These are phyloP conservation scores for Allium fistulosum DNA, from an alignment of 106 monocot genomes.

Conservation along the genomic window DNA sequence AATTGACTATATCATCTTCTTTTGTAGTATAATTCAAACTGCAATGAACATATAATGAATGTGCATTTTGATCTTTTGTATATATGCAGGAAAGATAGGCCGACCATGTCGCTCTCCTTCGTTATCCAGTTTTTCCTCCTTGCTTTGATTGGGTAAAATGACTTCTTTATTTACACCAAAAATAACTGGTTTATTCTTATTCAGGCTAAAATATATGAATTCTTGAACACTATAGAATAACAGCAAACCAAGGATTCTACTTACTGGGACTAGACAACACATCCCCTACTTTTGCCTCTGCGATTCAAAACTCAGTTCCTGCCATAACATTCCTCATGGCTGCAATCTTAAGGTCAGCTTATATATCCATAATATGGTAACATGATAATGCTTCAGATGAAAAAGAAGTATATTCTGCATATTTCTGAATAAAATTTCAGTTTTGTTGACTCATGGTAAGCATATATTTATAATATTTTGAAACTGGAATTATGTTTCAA, in stretches of 20 bases:
- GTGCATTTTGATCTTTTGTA: neutral
- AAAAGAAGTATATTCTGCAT: no score
- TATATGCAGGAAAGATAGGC: conserved; percentile 64
- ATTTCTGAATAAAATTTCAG: neutral
- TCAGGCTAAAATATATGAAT: no score
- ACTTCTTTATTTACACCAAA: neutral
- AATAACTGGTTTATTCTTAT: no score
- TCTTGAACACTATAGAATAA: conserved; percentile 27
- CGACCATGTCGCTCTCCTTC: conserved; percentile 41
- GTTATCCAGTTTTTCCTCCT: conserved; percentile 71
- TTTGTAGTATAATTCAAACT: neutral
- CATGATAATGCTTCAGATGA: neutral
- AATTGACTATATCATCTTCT: neutral
- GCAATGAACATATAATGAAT: neutral
- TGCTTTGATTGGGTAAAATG: conserved; percentile 55
- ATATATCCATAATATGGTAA: neutral
- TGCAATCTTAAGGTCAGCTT: conserved; percentile 42
- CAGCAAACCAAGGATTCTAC: conserved; percentile 78
- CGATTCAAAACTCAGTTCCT: conserved; percentile 79
- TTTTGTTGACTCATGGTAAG: neutral
- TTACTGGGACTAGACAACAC: conserved; percentile 70
- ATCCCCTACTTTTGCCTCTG: conserved; percentile 78
- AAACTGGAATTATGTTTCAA: neutral
- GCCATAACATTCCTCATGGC: conserved; percentile 91
- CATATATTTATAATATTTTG: neutral